phyloP scores from a whole-genome alignment of 306 rosid genomes.

The Cucurbita ficifolia region DNA sequence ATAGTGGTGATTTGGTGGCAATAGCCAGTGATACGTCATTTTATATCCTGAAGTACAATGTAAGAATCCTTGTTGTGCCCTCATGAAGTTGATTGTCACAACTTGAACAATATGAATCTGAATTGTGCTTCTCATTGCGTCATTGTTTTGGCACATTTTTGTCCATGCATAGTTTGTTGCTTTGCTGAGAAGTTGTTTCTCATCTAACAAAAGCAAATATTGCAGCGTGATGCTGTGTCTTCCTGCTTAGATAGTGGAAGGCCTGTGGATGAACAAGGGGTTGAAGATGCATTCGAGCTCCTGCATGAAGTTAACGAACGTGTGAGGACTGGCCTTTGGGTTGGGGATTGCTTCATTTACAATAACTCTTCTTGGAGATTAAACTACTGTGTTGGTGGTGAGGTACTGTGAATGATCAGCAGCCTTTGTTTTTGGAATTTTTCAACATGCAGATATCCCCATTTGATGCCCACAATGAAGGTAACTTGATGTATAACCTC shows the following conservation, averaged over 20 bases:
- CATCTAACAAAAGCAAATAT: constrained; percentile 2
- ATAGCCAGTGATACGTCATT: constrained; percentile 86
- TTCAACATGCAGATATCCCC: constrained; percentile 2
- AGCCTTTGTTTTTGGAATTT: background rate
- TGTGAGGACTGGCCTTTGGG: constrained; percentile 96
- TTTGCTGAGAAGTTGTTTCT: background rate
- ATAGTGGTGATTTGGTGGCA: constrained; percentile 88
- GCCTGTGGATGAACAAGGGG: constrained; percentile 85
- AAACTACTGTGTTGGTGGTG: constrained; percentile 98
- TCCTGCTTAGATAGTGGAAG: constrained; percentile 80
- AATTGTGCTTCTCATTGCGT: background rate
- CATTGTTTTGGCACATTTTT: background rate
- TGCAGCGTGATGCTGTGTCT: constrained; percentile 88
- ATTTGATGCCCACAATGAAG: constrained; percentile 5
- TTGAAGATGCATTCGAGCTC: constrained; percentile 95
- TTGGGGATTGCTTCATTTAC: constrained; percentile 98
- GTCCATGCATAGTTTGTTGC: background rate
- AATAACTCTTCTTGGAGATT: constrained; percentile 96
- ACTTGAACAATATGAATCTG: background rate
- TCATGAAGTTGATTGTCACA: background rate
- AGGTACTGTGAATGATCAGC: constrained; percentile 36
- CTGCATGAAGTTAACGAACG: constrained; percentile 94
- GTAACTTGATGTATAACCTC: constrained; percentile 16
- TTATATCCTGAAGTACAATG: constrained; percentile 89
- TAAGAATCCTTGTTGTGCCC: constrained; percentile 26